Percentiles rank a stretch among this genome's conserved stretches.
phyloP scores from a whole-genome alignment of 129 eudicot genomes.

The Glebionis coronaria region DNA sequence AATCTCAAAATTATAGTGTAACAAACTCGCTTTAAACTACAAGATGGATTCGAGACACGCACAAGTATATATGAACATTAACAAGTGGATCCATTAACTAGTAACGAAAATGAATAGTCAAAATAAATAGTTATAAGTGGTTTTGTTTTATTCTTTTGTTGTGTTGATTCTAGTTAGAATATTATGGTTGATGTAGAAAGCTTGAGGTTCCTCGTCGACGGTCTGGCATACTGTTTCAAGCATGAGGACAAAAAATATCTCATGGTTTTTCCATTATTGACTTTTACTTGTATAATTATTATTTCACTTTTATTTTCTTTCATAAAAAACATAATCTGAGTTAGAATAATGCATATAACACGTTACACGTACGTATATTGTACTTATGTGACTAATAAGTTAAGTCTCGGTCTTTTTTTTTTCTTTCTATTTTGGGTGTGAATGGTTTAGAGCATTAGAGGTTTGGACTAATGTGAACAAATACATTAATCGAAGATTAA shows the following conservation, averaged over 20 bases:
- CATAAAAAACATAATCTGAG: too few relatives aligned
- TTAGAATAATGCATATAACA: neutral
- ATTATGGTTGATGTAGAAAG: neutral
- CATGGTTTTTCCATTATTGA: conserved; percentile 8
- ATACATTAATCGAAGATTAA: neutral
- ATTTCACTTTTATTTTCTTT: neutral
- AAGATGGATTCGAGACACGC: too few relatives aligned
- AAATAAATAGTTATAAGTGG: neutral
- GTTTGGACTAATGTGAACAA: conserved; percentile 17
- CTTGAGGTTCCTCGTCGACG: neutral
- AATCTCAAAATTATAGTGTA: too few relatives aligned
- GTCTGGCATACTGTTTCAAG: conserved; percentile 1
- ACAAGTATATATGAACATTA: too few relatives aligned
- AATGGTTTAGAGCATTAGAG: neutral
- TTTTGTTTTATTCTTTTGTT: neutral
- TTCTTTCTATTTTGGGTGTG: conserved; percentile 6
- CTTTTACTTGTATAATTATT: neutral
- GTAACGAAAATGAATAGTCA: neutral
- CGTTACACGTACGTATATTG: neutral
- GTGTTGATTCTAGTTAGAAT: conserved; percentile 15
- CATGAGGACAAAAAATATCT: conserved; percentile 9
- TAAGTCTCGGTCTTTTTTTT: neutral
- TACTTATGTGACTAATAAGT: neutral
- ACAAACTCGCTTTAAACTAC: too few relatives aligned
- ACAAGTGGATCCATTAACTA: conserved; percentile 13